Percentiles rank a stretch among this genome's conserved stretches.
Evolutionary conservation across 2,329 filamentous ascomycete genomes (phyloP).

Genomic region (Lachnellula occidentalis): DNA sequence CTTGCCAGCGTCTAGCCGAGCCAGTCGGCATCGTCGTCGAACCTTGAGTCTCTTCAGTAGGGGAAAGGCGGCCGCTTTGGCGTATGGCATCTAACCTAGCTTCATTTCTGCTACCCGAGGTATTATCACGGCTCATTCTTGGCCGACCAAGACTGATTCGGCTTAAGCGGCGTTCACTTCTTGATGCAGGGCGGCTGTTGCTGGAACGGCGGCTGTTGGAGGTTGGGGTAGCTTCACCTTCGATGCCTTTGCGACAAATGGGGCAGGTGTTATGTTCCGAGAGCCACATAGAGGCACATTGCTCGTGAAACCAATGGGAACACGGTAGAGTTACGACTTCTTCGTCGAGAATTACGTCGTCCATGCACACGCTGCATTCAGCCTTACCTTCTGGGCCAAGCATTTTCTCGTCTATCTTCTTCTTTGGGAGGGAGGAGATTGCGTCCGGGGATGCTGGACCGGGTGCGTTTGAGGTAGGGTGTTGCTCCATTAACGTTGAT

Average conservation of each 20-base stretch:
- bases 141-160: slow-evolving; percentile 15
- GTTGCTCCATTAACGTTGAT: slow-evolving; percentile 80
- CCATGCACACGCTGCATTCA: slow-evolving; percentile 95
- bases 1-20: slow-evolving; percentile 5
- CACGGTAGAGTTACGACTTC: slow-evolving; percentile 78
- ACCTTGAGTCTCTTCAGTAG: slow-evolving; percentile 13
- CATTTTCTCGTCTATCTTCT: slow-evolving; percentile 64
- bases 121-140: slow-evolving; percentile 13
- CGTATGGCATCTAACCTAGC: slow-evolving; percentile 27
- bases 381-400: slow-evolving; percentile 58
- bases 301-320: slow-evolving; percentile 87
- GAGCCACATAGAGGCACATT: slow-evolving; percentile 79
- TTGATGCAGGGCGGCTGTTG: slow-evolving; percentile 4
- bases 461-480: slow-evolving; percentile 69
- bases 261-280: slow-evolving; percentile 90
- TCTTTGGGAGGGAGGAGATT: slow-evolving; percentile 68
- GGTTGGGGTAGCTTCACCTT: slow-evolving; percentile 14
- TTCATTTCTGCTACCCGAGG: slow-evolving; percentile 21
- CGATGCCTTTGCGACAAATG: slow-evolving; percentile 55
- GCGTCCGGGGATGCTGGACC: slow-evolving; percentile 73
- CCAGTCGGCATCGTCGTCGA: background rate
- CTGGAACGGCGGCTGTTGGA: slow-evolving; percentile 13
- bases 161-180: slow-evolving; percentile 14
- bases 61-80: slow-evolving; percentile 14
- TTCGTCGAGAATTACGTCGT: slow-evolving; percentile 67